These are phyloP conservation scores for Theileria equi DNA, from an alignment of 169 alveolate species.

Conservation along the genomic window DNA sequence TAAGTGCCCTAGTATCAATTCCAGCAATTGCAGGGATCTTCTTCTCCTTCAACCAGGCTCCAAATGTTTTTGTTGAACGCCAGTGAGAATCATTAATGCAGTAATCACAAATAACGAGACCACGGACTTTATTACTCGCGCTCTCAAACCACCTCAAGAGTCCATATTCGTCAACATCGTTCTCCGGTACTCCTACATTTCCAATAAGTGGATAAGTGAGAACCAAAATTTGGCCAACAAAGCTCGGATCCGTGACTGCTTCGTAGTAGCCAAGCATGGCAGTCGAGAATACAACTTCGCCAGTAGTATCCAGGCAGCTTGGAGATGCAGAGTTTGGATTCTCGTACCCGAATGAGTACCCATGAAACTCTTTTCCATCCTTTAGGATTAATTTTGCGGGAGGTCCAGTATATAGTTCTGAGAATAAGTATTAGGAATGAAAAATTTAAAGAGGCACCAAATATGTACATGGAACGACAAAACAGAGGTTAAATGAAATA, in stretches of 20 bases:
- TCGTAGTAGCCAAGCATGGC: constrained; percentile 88
- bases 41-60: constrained; percentile 64
- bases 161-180: constrained; percentile 76
- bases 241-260: constrained; percentile 85
- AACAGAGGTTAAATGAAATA: neutral
- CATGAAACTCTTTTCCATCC: constrained; percentile 57
- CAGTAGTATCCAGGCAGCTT: constrained; percentile 38
- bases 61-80: constrained; percentile 57
- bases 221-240: constrained; percentile 81
- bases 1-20: constrained; percentile 84
- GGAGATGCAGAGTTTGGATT: constrained; percentile 13
- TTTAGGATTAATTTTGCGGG: constrained; percentile 56
- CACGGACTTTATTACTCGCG: constrained; percentile 67
- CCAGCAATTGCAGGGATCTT: constrained; percentile 73
- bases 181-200: constrained; percentile 82
- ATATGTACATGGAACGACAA: too few relatives aligned
- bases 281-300: constrained; percentile 85
- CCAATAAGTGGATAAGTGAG: constrained; percentile 84
- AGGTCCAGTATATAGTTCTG: constrained; percentile 17
- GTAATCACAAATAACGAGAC: constrained; percentile 81
- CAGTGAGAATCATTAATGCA: constrained; percentile 69
- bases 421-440: too few relatives aligned
- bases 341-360: constrained; percentile 57
- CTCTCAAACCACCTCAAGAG: constrained; percentile 75
- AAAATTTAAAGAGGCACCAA: too few relatives aligned